Base-by-base conservation (phyloP, 2,329 filamentous ascomycete species). In the Epichloe uncinata region DNA sequence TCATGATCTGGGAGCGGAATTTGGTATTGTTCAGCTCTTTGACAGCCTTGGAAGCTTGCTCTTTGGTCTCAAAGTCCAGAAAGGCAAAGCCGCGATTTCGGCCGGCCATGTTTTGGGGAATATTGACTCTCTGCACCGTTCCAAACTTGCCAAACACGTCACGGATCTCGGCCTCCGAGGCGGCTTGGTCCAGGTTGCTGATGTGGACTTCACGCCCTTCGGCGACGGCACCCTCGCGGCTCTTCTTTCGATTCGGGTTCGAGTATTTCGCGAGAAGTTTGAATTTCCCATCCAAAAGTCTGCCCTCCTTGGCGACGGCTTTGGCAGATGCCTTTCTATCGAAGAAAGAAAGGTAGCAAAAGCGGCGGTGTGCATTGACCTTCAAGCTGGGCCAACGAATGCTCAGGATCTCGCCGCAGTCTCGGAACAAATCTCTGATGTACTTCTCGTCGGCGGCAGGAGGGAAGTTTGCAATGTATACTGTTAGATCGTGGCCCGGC, bases 341-440 rank as follows among this genome's bases (percentile, higher is more conserved):
- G 45, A 81, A 76, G 63, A 96, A 96, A n/a, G 94, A 87, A 6
- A 96, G 75, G 65, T 98, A 98, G 70, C 90, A 96, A 69, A 98
- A 98, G 22, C 93, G 84, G 34, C 93, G 86, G 58, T 87, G 83
- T 2, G 84, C 83, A 60, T 96, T 91, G 65, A 78, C 89, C 63
- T 94, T 94, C 47, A 98, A 77, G 50, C 88, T 95, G 2, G 93
- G 93, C 69, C 93, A 93, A 20, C 93, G 84, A 48, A 97, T 77
- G 59, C 84, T 87, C 50, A 95, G 74, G 50, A 98, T 82, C 42
- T 91, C 81, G 42, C 93, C 93, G 60, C 83, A 91, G 51, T 79
- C 73, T 53, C 76, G 73, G 66, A 91, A 91, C 3, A 91, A 67
- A 36, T 78, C 66, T 40, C 78, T 78, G 20, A 93, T 75, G 58